Evolutionary conservation across 1,139 yeast genomes (phyloP), one percentile per base, ranked within the genome.

Genomic region (Suhomyces bokatorum): DNA sequence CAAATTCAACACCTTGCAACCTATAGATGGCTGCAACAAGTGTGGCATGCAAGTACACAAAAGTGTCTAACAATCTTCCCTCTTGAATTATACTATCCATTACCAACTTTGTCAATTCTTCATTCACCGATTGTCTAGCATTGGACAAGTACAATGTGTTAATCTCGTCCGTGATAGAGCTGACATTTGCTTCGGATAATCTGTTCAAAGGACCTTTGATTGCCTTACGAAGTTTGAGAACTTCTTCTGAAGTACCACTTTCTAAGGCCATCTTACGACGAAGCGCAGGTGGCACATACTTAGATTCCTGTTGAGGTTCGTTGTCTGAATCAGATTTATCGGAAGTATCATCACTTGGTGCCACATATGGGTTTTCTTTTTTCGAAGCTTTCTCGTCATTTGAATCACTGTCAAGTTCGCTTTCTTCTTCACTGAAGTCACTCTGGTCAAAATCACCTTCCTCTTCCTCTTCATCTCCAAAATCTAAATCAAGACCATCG

Each of bases 251-350:
- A 2, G 62, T 68, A 1, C 56, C 55, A 4, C 53, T 48, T 59
- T 60, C 80, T 62, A 54, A 42, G 40, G 81, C 70, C 61, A 77
- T 64, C 54, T 76, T 75, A 37, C 78, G 75, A 49, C 96, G 77
- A 47, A 87, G 65, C 0, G 96, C 89, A 0, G 97, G 98, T 1
- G 99, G 98, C 24, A 90, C 69, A 61, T 90, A 91, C 51, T 74
- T 78, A 1, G 40, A 17, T 13, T 68, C 66, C 0, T 62, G 46
- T 2, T 52, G 40, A 4, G 43, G 39, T 10, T 53, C 54, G 1
- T 62, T 50, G 1, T 61, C 50, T 0, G 42, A 43, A 1, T 36
- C 44, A 5, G 46, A 40, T 6, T 41, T 51, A 1, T 43, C 46
- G 0, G 43, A 37, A 2, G 41, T 43, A 6, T 42, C 46, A 8